Percentiles rank a stretch among this genome's conserved stretches.
Conservation (phyloP, 441 rosid genomes). For the Cnidoscolus chayamansa region DNA sequence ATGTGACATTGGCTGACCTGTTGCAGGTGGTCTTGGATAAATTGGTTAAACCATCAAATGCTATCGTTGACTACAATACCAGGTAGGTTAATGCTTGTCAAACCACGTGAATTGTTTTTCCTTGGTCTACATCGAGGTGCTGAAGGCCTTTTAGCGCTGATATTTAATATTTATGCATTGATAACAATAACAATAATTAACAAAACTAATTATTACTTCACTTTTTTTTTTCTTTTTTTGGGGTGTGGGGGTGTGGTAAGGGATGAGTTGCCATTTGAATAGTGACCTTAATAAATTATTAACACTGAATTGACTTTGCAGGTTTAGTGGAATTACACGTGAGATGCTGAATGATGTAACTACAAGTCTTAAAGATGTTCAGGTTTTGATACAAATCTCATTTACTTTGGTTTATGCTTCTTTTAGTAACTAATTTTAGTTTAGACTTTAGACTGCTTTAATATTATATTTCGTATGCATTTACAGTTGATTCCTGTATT, state of each 20-base stretch:
- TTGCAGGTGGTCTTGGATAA: conserved; percentile 81
- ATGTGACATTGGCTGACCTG: conserved; percentile 5
- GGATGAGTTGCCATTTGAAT: no score
- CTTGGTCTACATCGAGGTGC: background rate
- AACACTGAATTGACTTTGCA: conserved; percentile 30
- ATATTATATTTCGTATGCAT: conserved; percentile 15
- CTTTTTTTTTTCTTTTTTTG: background rate
- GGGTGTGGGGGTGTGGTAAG: background rate
- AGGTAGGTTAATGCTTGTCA: conserved; percentile 43
- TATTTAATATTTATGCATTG: background rate
- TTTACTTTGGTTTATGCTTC: background rate
- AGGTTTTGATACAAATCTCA: conserved; percentile 17
- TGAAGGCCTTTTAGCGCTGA: background rate
- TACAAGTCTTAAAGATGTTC: conserved; percentile 72
- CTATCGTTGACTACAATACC: conserved; percentile 80
- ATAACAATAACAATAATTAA: no score
- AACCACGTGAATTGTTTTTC: background rate
- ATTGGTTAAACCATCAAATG: conserved; percentile 81
- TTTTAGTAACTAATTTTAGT: conserved; percentile 1
- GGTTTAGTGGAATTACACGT: conserved; percentile 88
- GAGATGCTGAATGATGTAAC: conserved; percentile 78
- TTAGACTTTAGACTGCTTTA: conserved; percentile 6
- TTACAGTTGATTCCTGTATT: conserved; percentile 34
- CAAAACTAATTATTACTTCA: background rate
- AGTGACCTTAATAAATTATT: background rate